These are phyloP conservation scores for Aspergillus bertholletiae DNA, from an alignment of 495 filamentous ascomycete genomes.

Conservation along the genomic window DNA sequence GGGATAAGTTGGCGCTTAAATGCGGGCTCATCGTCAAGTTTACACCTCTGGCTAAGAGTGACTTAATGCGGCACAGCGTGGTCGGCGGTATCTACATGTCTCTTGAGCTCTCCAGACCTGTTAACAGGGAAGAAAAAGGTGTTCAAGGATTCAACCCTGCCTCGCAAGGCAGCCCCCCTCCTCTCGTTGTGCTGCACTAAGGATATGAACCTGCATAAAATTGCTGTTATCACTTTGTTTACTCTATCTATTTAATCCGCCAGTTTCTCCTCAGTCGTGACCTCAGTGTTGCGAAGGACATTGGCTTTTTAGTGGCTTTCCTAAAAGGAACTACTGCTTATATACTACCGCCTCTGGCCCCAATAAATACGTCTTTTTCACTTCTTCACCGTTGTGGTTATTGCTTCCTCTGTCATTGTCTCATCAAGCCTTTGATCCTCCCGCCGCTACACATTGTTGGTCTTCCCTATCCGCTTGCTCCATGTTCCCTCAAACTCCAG, in stretches of 20 bases:
- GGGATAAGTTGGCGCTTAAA: constrained; percentile 36
- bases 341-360: background rate
- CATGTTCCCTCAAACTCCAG: constrained; percentile 19
- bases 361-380: background rate
- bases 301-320: background rate
- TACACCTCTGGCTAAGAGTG: constrained; percentile 24
- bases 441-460: constrained; percentile 14
- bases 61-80: constrained; percentile 33
- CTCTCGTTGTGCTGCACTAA: constrained; percentile 11
- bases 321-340: background rate
- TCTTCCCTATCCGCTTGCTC: constrained; percentile 13
- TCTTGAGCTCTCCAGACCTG: constrained; percentile 38
- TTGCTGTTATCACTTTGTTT: constrained; percentile 5
- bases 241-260: background rate
- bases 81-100: constrained; percentile 30
- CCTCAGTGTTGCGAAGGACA: background rate
- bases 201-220: constrained; percentile 17
- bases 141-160: constrained; percentile 28
- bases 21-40: constrained; percentile 36
- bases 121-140: constrained; percentile 24
- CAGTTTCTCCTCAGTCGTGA: background rate
- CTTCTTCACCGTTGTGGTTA: constrained; percentile 8
- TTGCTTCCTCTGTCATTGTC: constrained; percentile 15
- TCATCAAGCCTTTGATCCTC: constrained; percentile 19
- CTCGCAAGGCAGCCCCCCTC: constrained; percentile 36